Base-by-base conservation (phyloP, 257 asterid genomes). In the Solanum tarapatanum region DNA sequence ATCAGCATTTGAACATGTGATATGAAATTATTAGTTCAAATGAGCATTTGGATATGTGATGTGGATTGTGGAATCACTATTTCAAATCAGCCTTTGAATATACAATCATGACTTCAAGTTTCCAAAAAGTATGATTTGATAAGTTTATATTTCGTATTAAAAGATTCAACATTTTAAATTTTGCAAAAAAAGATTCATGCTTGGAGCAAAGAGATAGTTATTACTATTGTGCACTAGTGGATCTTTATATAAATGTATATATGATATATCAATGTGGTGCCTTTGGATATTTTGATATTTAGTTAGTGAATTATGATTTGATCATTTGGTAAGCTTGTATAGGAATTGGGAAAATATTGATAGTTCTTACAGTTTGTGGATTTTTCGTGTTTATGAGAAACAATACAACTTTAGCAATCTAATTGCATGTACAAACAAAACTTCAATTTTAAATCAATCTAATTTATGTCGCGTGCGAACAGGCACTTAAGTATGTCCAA, bases 11-110 rank as follows among this genome's bases (percentile, higher is more conserved):
- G 28, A 9, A 23, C 30, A 62, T 62, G 16, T 10, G 12, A 10
- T 62, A 23, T 62, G 14, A 9, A 33, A 70, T 35, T 17, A 70
- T 16, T 8, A 73, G 11, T 19, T 73, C 92, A 93, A 88, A 93
- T 93, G 64, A 55, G 64, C 24, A 58, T 58, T 58, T 58, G 24
- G 2, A 58, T 58, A 58, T 58, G 66, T 58, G 24, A 58, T 58
- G 24, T 58, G 66, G 64, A 19, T 55, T 55, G 24, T 55, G 64
- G 66, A 58, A 58, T 19, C 24, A 58, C 66, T 58, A 58, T 58
- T 19, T 21, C n/a, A 58, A 55, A 58, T 58, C 66, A 55, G 24
- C n/a, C 24, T 55, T 55, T 55, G 11, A 1, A 55, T 55, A 55
- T 55, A 19, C 11, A 55, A 55, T 55, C 0, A 19, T 55, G 24